Conservation (phyloP, 2,329 filamentous ascomycete species). For the Zymoseptoria passerinii region DNA sequence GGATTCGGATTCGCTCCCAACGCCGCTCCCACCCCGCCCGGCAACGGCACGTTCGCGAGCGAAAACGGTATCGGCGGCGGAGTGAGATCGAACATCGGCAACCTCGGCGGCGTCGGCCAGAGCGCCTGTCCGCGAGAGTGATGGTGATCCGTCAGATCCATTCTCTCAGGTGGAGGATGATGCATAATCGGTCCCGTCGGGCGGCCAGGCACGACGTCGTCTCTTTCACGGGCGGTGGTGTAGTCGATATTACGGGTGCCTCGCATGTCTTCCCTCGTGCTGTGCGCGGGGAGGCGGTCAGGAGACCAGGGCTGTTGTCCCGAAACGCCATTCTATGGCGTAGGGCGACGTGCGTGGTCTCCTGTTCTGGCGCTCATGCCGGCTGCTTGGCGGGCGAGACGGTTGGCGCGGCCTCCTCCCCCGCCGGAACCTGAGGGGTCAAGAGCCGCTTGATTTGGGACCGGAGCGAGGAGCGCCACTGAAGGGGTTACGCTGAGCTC, state of each 20-base stretch:
- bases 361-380: background rate
- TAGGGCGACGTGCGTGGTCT: background rate
- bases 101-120: background rate
- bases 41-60: background rate
- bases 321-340: background rate
- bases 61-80: background rate
- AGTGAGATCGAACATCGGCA: background rate
- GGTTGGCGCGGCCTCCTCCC: background rate
- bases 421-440: background rate
- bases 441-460: background rate
- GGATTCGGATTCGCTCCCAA: background rate
- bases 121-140: too few relatives aligned
- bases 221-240: background rate
- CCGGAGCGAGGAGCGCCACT: background rate
- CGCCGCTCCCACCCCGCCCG: background rate
- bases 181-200: background rate
- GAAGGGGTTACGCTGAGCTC: background rate
- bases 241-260: background rate
- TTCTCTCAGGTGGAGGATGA: background rate
- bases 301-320: background rate
- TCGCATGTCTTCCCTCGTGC: background rate
- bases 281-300: background rate
- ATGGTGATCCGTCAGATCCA: background rate
- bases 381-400: background rate
- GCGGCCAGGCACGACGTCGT: background rate